These are phyloP conservation scores for Paramecium caudatum DNA, from an alignment of 73 alveolate species.

Conservation along the genomic window DNA sequence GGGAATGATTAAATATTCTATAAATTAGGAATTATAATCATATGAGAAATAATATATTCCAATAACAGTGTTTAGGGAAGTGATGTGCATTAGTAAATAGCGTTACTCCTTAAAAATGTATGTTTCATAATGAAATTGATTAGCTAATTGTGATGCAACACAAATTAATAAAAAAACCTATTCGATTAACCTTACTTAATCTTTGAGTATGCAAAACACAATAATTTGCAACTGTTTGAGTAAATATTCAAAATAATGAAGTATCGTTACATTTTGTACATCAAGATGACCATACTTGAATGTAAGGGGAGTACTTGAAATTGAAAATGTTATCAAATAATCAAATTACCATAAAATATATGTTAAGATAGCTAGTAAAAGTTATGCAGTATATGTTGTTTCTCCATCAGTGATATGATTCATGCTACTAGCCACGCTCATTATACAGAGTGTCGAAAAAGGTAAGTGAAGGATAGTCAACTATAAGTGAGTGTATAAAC, in stretches of 20 bases:
- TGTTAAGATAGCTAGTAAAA: not conserved
- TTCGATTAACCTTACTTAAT: not conserved
- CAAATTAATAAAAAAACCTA: not conserved
- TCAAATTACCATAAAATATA: conserved; percentile 2
- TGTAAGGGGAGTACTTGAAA: conserved; percentile 1
- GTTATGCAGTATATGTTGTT: too few species aligned
- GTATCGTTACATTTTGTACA: not conserved
- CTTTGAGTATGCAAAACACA: not conserved
- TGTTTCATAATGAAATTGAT: not conserved
- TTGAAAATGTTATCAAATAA: conserved; percentile 27
- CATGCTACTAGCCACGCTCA: conserved; percentile 1
- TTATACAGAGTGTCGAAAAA: conserved; percentile 28
- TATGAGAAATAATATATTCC: not conserved
- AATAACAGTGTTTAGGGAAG: not conserved
- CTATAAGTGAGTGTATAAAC: not conserved
- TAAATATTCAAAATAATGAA: not conserved
- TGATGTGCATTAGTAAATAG: not conserved
- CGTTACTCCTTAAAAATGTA: not conserved
- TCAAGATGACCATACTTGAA: not conserved
- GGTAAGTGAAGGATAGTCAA: not conserved
- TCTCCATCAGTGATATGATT: too few species aligned
- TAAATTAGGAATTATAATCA: not conserved
- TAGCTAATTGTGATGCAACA: not conserved
- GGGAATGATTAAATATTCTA: conserved; percentile 13
- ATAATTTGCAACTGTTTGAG: not conserved